These are phyloP conservation scores for Coemansia sp. DNA, from an alignment of 192 early-diverging fungal genomes.

Conservation along the genomic window DNA sequence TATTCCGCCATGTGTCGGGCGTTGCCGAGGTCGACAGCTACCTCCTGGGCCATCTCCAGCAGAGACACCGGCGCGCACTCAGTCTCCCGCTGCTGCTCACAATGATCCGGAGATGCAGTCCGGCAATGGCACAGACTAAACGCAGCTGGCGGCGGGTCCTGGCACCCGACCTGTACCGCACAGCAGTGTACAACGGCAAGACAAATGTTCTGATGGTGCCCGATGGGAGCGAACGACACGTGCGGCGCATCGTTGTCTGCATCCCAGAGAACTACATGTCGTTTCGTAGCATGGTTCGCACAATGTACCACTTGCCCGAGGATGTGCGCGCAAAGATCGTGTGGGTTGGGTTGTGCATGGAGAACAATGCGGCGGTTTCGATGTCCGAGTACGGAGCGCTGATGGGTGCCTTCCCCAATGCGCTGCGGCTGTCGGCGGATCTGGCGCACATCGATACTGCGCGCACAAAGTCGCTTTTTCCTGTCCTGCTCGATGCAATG, in stretches of 20 bases:
- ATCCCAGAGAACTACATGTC: slow-evolving; percentile 16
- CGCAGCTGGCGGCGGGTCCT: slow-evolving; percentile 18
- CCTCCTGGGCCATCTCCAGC: not conserved
- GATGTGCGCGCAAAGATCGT: slow-evolving; percentile 13
- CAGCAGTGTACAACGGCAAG: slow-evolving; percentile 16
- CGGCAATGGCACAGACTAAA: slow-evolving; percentile 13
- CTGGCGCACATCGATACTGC: slow-evolving; percentile 1
- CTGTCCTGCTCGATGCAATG: slow-evolving; percentile 4
- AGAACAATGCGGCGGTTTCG: slow-evolving; percentile 7
- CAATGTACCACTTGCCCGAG: slow-evolving; percentile 18
- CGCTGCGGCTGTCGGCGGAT: slow-evolving; percentile 11
- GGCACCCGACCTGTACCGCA: slow-evolving; percentile 14
- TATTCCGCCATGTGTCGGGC: slow-evolving; percentile 22
- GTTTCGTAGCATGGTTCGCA: slow-evolving; percentile 23
- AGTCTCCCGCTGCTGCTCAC: not conserved
- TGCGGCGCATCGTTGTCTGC: slow-evolving; percentile 16
- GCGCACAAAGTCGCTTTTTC: slow-evolving; percentile 3
- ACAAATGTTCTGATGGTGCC: slow-evolving; percentile 6
- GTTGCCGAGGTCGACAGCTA: slow-evolving; percentile 7
- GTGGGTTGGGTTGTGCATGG: slow-evolving; percentile 32
- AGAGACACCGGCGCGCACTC: not conserved
- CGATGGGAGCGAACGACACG: not conserved
- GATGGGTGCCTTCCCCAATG: slow-evolving; percentile 21
- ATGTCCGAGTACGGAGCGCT: slow-evolving; percentile 33
- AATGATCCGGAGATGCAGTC: not conserved